Conservation (phyloP, 441 rosid genomes). For the Croton laevigatus region DNA sequence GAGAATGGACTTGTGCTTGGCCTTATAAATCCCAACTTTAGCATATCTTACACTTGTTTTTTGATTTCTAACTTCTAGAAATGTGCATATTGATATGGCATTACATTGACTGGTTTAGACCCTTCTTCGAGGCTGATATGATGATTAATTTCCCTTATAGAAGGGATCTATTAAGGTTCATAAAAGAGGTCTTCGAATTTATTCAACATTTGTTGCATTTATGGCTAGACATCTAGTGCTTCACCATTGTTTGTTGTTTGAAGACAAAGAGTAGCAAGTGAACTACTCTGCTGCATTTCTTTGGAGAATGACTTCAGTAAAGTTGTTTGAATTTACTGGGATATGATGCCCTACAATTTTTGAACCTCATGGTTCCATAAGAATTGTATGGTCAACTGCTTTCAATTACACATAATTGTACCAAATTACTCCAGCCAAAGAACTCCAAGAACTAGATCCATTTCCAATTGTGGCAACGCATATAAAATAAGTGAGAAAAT, state of each 20-base stretch:
- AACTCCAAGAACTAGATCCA: background rate
- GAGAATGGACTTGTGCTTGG: background rate
- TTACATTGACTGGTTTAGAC: background rate
- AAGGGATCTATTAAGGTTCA: background rate
- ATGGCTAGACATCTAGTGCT: background rate
- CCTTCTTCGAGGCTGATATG: background rate
- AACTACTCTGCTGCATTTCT: background rate
- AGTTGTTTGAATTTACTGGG: too few species aligned
- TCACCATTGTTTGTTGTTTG: too few species aligned
- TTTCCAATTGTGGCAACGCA: background rate
- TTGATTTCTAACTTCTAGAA: background rate
- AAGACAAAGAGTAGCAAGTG: background rate
- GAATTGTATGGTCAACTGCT: constrained; percentile 8
- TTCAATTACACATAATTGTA: background rate
- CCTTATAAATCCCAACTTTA: background rate
- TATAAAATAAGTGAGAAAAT: constrained; percentile 1
- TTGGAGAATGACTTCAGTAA: background rate
- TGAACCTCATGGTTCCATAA: background rate
- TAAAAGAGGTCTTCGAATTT: background rate
- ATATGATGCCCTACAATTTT: background rate
- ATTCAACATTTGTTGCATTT: background rate
- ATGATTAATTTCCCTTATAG: background rate
- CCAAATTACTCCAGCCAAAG: constrained; percentile 3
- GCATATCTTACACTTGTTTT: background rate
- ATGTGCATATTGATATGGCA: background rate